Evolutionary conservation across 2,329 filamentous ascomycete genomes (phyloP).

Genomic region (Phialemonium atrogriseum): DNA sequence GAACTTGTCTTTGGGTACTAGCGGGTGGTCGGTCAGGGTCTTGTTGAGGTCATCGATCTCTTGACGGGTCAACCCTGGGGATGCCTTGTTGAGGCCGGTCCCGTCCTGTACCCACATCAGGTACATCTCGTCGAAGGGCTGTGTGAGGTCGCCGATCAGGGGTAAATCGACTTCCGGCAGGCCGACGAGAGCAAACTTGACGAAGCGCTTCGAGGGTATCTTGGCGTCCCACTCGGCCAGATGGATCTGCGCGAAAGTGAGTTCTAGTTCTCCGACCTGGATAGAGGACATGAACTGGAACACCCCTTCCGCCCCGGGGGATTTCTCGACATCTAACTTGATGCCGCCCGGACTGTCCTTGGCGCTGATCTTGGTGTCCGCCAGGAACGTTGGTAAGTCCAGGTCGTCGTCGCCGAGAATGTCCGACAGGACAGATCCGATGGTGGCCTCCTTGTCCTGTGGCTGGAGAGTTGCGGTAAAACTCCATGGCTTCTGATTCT

Average conservation of each 20-base stretch:
- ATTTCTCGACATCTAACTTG: slow-evolving; percentile 2
- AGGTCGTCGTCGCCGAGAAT: slow-evolving; percentile 5
- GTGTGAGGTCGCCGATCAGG: slow-evolving; percentile 20
- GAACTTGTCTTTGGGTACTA: slow-evolving; percentile 13
- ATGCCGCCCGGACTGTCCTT: slow-evolving; percentile 3
- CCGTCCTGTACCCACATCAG: slow-evolving; percentile 23
- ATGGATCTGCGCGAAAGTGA: slow-evolving; percentile 12
- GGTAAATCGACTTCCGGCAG: slow-evolving; percentile 17
- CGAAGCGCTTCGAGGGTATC: slow-evolving; percentile 10
- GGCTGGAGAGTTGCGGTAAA: slow-evolving; percentile 5
- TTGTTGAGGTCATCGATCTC: slow-evolving; percentile 11
- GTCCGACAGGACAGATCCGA: slow-evolving; percentile 3
- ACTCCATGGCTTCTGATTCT: slow-evolving; percentile 4
- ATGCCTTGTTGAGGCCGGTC: slow-evolving; percentile 5
- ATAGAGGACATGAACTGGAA: slow-evolving; percentile 5
- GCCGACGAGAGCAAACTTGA: slow-evolving; percentile 10
- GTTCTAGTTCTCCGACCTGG: slow-evolving; percentile 10
- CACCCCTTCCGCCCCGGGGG: background rate
- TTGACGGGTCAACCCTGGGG: slow-evolving; percentile 8
- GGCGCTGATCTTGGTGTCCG: slow-evolving; percentile 4
- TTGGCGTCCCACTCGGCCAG: slow-evolving; percentile 6
- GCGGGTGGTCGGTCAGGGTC: slow-evolving; percentile 2
- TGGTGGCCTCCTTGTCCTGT: slow-evolving; percentile 6
- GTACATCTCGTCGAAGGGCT: slow-evolving; percentile 26
- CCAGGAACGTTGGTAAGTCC: slow-evolving; percentile 5